Evolutionary conservation across 345 rosid species (phyloP).

Genomic region (Noccaea bulbosa): DNA sequence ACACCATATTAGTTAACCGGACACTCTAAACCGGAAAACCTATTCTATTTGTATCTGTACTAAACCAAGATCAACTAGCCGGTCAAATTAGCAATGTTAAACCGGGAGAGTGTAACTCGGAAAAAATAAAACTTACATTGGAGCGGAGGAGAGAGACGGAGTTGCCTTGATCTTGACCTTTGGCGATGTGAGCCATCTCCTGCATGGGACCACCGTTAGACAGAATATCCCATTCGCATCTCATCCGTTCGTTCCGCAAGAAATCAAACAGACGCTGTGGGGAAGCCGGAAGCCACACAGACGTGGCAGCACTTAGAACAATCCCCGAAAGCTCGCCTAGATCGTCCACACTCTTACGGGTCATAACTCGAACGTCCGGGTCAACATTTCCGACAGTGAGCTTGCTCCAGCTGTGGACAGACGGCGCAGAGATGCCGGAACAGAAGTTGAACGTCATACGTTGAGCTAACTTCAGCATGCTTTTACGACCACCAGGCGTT

Average conservation of each 20-base stretch:
- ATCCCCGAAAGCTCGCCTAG: conserved; percentile 73
- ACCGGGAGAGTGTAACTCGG: conserved; percentile 1
- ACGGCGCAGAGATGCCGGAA: conserved; percentile 60
- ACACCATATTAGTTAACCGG: neutral
- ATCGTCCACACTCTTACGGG: conserved; percentile 59
- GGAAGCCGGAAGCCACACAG: conserved; percentile 66
- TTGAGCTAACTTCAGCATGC: conserved; percentile 70
- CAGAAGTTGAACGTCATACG: conserved; percentile 69
- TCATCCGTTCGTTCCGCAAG: conserved; percentile 57
- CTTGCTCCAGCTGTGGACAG: conserved; percentile 59
- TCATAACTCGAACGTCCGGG: conserved; percentile 65
- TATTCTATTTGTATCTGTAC: too few species aligned
- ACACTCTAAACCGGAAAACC: too few species aligned
- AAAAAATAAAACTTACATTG: conserved; percentile 43
- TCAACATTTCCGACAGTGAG: conserved; percentile 56
- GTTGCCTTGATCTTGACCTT: conserved; percentile 69
- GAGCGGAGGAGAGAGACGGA: conserved; percentile 67
- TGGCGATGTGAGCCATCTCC: conserved; percentile 63
- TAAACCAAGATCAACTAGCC: neutral
- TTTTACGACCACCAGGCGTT: conserved; percentile 54
- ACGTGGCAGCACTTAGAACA: conserved; percentile 67
- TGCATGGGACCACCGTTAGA: conserved; percentile 72
- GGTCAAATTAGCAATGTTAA: neutral
- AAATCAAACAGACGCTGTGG: conserved; percentile 64
- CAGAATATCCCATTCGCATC: conserved; percentile 69